Evolutionary conservation across 305 asterid species (phyloP).

Genomic region (Fraxinus sp.): DNA sequence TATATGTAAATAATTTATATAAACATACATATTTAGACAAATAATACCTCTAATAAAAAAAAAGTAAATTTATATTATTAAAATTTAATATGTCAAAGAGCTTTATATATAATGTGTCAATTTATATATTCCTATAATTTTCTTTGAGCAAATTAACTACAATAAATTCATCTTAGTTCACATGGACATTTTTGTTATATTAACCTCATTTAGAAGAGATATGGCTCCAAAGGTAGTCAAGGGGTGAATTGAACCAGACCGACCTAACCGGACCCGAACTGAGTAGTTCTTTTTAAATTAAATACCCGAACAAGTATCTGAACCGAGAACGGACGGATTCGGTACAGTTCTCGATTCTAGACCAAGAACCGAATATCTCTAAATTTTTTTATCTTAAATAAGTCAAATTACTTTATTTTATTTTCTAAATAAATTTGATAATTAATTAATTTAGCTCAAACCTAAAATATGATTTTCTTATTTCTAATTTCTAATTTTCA

Average conservation of each 20-base stretch:
- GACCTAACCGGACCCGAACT: too few species aligned
- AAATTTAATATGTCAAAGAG: neutral
- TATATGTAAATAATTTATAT: neutral
- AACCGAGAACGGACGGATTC: too few species aligned
- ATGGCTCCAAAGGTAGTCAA: neutral
- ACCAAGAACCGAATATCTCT: too few species aligned
- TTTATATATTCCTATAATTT: neutral
- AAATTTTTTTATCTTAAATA: too few species aligned
- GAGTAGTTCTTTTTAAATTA: too few species aligned
- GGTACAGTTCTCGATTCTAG: too few species aligned
- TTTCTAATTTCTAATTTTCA: too few species aligned
- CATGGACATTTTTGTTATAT: neutral
- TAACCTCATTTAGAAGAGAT: neutral
- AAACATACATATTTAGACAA: neutral
- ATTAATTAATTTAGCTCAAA: too few species aligned
- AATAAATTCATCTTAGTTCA: neutral
- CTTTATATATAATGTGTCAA: neutral
- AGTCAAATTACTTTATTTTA: too few species aligned
- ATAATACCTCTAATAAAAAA: neutral
- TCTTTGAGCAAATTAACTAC: neutral
- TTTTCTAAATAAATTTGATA: too few species aligned
- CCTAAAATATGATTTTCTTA: too few species aligned
- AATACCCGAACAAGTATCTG: too few species aligned
- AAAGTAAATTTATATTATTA: neutral
- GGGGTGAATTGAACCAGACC: neutral